Evolutionary conservation across 2,329 filamentous ascomycete species (phyloP).

Genomic region (Botryotinia calthae): DNA sequence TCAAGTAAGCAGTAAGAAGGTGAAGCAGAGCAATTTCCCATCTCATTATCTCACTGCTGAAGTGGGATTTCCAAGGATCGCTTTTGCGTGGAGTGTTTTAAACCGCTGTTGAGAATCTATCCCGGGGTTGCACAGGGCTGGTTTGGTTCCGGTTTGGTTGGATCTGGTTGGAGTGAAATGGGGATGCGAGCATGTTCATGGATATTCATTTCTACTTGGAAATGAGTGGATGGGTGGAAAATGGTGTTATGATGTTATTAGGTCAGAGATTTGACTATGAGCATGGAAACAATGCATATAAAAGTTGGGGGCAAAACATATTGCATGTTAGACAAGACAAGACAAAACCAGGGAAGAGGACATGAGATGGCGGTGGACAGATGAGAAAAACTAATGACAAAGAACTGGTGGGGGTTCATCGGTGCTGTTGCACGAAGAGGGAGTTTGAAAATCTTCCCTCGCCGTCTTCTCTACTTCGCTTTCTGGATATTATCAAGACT

Average conservation of each 20-base stretch:
- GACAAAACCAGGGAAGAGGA: neutral
- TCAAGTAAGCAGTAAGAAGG: conserved; percentile 6
- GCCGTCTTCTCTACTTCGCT: neutral
- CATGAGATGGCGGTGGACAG: conserved; percentile 4
- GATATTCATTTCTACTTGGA: neutral
- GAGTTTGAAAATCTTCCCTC: neutral
- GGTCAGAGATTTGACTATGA: neutral
- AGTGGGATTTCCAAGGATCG: neutral
- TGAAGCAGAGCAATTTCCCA: conserved; percentile 1
- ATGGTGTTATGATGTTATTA: neutral
- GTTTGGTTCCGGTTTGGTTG: neutral
- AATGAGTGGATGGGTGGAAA: neutral
- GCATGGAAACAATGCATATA: neutral
- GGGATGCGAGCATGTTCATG: conserved; percentile 2
- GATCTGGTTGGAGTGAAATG: neutral
- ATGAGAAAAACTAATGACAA: neutral
- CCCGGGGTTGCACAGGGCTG: conserved; percentile 7
- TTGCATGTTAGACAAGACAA: conserved; percentile 1
- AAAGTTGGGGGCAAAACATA: neutral
- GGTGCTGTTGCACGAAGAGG: neutral
- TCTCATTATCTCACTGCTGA: neutral
- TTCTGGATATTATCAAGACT: neutral
- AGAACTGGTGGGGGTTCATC: neutral
- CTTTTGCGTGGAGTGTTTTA: neutral
- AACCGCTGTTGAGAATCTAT: neutral